Conservation (phyloP, 2,329 filamentous ascomycete genomes). For the Fusarium pilosicola region DNA sequence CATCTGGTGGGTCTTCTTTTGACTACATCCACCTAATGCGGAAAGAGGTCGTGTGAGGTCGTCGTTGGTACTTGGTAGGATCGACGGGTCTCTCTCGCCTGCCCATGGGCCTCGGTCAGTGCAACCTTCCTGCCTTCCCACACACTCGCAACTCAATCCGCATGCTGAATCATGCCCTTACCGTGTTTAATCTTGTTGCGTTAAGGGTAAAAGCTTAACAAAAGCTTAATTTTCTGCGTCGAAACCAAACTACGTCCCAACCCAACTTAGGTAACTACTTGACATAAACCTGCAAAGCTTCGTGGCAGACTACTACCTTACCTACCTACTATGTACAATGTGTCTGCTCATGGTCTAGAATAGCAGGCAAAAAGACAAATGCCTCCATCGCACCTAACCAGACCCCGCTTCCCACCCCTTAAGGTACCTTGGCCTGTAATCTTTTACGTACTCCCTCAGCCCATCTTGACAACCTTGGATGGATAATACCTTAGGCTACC, state of each 20-base stretch:
- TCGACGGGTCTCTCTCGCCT: not conserved
- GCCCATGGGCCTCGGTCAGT: not conserved
- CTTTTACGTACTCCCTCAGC: conserved; percentile 24
- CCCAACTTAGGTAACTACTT: not conserved
- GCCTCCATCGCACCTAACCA: not conserved
- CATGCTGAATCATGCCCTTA: conserved; percentile 1
- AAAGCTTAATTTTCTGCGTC: conserved; percentile 16
- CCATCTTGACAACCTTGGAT: conserved; percentile 1
- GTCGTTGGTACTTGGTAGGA: too few relatives aligned
- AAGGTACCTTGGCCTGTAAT: not conserved
- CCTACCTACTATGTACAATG: not conserved
- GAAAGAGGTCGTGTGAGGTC: conserved; percentile 39
- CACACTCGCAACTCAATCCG: conserved; percentile 1
- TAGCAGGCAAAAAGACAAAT: not conserved
- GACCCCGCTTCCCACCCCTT: conserved; percentile 15
- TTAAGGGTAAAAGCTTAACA: conserved; percentile 3
- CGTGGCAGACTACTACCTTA: not conserved
- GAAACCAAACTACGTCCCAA: not conserved
- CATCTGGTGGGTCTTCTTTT: not conserved
- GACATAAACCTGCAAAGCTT: not conserved
- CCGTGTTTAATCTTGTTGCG: not conserved
- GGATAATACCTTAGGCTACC: not conserved
- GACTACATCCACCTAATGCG: conserved; percentile 32
- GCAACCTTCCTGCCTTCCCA: not conserved
- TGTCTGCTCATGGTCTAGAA: not conserved